Evolutionary conservation across 192 early-diverging fungal species (phyloP).

Genomic region (Coemansia sp.): DNA sequence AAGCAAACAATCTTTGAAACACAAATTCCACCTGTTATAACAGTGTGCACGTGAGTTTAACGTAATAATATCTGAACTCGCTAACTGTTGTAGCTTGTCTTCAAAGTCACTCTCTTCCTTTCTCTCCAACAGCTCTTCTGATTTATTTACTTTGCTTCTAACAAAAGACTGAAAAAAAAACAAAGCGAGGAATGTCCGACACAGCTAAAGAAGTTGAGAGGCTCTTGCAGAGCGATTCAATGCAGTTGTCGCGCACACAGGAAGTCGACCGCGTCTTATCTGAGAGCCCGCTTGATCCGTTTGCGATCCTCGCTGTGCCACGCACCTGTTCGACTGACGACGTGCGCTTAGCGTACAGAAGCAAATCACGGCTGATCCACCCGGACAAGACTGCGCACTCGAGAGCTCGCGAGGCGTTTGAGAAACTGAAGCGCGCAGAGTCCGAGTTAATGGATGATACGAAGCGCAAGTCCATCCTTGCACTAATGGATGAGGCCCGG

Average conservation of each 20-base stretch:
- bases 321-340: conserved; percentile 29
- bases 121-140: too few species aligned
- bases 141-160: too few species aligned
- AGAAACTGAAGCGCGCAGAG: conserved; percentile 39
- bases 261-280: conserved; percentile 41
- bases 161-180: too few species aligned
- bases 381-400: conserved; percentile 43
- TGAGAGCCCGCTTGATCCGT: conserved; percentile 39
- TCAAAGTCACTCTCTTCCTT: too few species aligned
- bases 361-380: conserved; percentile 44
- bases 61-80: too few species aligned
- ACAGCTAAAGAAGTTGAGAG: conserved; percentile 12
- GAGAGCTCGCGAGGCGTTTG: conserved; percentile 46
- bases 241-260: conserved; percentile 22
- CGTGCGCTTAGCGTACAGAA: conserved; percentile 38
- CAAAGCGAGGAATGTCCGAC: too few species aligned
- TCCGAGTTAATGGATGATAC: conserved; percentile 44
- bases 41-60: too few species aligned
- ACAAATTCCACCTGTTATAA: too few species aligned
- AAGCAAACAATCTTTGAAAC: too few species aligned
- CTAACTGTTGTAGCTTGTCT: too few species aligned
- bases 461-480: conserved; percentile 28
- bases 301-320: conserved; percentile 29
- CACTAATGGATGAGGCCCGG: conserved; percentile 34
- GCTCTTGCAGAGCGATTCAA: conserved; percentile 15